Evolutionary conservation across 202 grass and related monocot genomes (phyloP), one percentile per base, ranked within the genome.

Genomic region (Panicum virgatum): DNA sequence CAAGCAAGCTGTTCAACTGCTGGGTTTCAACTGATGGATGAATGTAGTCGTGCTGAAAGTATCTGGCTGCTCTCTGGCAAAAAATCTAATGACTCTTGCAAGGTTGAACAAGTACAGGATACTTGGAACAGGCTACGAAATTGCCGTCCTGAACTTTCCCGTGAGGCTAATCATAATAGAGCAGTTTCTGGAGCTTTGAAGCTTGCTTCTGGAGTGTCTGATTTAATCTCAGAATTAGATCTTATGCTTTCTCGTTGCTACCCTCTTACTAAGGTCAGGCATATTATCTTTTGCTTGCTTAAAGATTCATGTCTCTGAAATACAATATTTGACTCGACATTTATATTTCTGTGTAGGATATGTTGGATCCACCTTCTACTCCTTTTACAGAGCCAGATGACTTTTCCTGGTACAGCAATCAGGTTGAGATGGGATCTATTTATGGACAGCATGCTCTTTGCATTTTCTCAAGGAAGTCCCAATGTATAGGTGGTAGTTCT

Each of bases 191-290:
- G 73, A 83, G 80, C 80, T 78, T 78, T 91, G 75, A 93, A 95
- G 18, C 50, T 85, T 90, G 76, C 85, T 88, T 83, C 82, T 13
- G 12, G 76, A 50, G 34, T 98, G 50, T 78, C 72, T 76, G 82
- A 95, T 88, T 90, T 98, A 56, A 83, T 95, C 77, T 94, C 92
- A 53, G 90, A 95, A 81, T 80, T 85, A 58, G 92, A 98, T 93
- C 38, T 94, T 82, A 82, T 98, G 80, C 85, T 98, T 81, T 80
- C 78, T 67, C 25, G 73, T 61, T 84, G 86, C 65, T 82, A 86
- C 62, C 82, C 86, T 72, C 69, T 86, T 85, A 86, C 83, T 69
- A 75, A 81, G 74, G 96, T 98, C 66, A 85, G 90, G 40, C 72
- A 48, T 82, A 44, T 80, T 60, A 14, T 40, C 2, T 67, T 72